Evolutionary conservation across 1,284 basidiomycete genomes (phyloP).

Genomic region (Apiotrichum gamsii): DNA sequence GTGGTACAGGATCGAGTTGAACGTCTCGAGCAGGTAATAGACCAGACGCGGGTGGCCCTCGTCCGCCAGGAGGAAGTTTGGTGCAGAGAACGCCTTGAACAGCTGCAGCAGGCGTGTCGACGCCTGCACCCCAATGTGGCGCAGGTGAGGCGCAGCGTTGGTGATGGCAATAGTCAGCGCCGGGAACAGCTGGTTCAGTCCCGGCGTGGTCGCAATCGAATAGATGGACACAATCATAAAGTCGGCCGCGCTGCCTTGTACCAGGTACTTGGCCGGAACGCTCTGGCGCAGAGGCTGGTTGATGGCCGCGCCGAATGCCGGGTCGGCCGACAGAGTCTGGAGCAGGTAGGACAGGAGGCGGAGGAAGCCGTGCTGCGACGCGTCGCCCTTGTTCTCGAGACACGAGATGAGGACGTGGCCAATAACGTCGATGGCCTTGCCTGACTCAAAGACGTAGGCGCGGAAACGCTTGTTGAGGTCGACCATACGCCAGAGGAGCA

Average conservation of each 20-base stretch:
- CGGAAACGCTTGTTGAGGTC: slow-evolving; percentile 93
- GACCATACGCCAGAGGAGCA: slow-evolving; percentile 83
- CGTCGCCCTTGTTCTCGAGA: slow-evolving; percentile 81
- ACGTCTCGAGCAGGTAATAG: slow-evolving; percentile 68
- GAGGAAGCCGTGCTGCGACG: slow-evolving; percentile 88
- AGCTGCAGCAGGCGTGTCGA: slow-evolving; percentile 78
- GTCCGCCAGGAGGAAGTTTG: slow-evolving; percentile 81
- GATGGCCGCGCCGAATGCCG: slow-evolving; percentile 64
- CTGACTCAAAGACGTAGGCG: slow-evolving; percentile 68
- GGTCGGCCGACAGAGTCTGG: slow-evolving; percentile 81
- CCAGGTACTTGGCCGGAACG: slow-evolving; percentile 67
- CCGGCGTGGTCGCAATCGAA: slow-evolving; percentile 80
- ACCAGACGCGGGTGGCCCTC: slow-evolving; percentile 87
- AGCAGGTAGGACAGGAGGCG: slow-evolving; percentile 84
- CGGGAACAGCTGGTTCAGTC: slow-evolving; percentile 78
- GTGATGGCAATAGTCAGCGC: slow-evolving; percentile 82
- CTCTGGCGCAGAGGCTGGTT: slow-evolving; percentile 54
- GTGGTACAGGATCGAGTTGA: slow-evolving; percentile 73
- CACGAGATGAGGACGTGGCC: slow-evolving; percentile 70
- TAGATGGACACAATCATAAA: slow-evolving; percentile 88
- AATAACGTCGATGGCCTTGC: slow-evolving; percentile 66
- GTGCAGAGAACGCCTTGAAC: slow-evolving; percentile 81
- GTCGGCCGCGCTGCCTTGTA: slow-evolving; percentile 68
- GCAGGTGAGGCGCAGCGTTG: slow-evolving; percentile 80
- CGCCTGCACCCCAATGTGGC: slow-evolving; percentile 69